Evolutionary conservation across 441 rosid species (phyloP), one percentile per base, ranked within the genome.

Genomic region (Populus hybrid): DNA sequence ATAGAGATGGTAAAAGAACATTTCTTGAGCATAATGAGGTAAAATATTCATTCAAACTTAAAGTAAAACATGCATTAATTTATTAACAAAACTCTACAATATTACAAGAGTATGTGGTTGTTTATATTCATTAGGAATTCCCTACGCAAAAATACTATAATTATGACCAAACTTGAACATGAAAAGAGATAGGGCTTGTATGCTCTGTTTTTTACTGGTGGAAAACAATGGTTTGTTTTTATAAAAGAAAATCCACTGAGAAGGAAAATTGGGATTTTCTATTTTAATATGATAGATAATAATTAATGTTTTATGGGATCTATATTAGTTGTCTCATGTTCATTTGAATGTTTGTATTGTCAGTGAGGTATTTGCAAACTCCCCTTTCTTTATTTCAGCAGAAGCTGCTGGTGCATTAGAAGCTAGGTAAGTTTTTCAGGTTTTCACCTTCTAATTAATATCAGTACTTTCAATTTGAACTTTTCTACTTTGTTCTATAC

Each of bases 321-420:
- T 14, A 67, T 67, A 3, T 26, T 36, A 10, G 76, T 5, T 35
- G 12, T 76, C 32, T 0, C 69, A 6, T 54, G 64, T 34, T 77
- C 73, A 78, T 80, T 82, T 38, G 40, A 42, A 6, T 71, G 16
- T 77, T 66, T 81, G 73, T 35, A 72, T 75, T 83, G 42, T 42
- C 89, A 95, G 98, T 80, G 97, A 87, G 85, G 98, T 94, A 76
- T 91, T 95, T 79, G 93, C 87, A 73, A 91, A 95, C 82, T 83
- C 98, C 73, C 99, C 99, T 35, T 95, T 92, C 90, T 90, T 95
- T 86, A 92, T 95, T 83, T 89, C 97, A 73, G 97, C 98, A 66
- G 97, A 88, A 79, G 90, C 85, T 75, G 95, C 95, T 71, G 97
- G 97, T 72, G 83, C 87, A 59, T 67, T 88, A 61, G 91, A 88